Conservation (phyloP, 2,329 filamentous ascomycete genomes). For the Macrophomina tecta region DNA sequence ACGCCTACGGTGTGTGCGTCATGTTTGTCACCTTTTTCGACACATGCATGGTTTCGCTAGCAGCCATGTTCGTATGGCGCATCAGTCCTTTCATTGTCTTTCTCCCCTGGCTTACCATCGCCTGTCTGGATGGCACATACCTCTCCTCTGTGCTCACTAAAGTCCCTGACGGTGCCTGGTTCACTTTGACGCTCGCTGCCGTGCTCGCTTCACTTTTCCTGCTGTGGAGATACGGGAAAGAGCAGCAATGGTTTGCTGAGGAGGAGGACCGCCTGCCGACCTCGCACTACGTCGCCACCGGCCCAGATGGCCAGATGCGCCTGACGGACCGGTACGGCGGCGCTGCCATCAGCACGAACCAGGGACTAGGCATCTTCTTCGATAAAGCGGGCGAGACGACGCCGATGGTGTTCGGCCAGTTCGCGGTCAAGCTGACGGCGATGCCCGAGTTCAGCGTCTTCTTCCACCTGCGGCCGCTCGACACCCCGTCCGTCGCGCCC, state of each 20-base stretch:
- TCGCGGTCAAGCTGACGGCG: slow-evolving; percentile 72
- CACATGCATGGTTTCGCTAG: slow-evolving; percentile 74
- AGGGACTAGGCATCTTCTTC: slow-evolving; percentile 75
- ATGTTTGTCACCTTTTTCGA: slow-evolving; percentile 81
- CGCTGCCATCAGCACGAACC: slow-evolving; percentile 40
- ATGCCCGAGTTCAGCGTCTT: slow-evolving; percentile 73
- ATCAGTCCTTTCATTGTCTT: slow-evolving; percentile 65
- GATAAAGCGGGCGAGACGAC: slow-evolving; percentile 73
- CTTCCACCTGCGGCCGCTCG: slow-evolving; percentile 72
- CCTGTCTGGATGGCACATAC: slow-evolving; percentile 71
- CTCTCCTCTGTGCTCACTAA: slow-evolving; percentile 74
- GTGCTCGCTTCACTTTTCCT: slow-evolving; percentile 70
- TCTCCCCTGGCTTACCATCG: slow-evolving; percentile 68
- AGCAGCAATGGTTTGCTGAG: slow-evolving; percentile 76
- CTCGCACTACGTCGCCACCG: slow-evolving; percentile 33
- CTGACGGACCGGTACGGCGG: too few relatives aligned
- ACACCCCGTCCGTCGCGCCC: slow-evolving; percentile 53
- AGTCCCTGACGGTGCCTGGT: slow-evolving; percentile 78
- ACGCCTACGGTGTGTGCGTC: slow-evolving; percentile 66
- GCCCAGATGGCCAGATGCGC: too few relatives aligned
- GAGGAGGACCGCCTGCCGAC: slow-evolving; percentile 62
- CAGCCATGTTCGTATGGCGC: slow-evolving; percentile 75
- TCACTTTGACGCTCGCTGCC: slow-evolving; percentile 70
- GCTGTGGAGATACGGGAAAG: slow-evolving; percentile 82
- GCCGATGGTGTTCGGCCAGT: slow-evolving; percentile 73